Evolutionary conservation across 768 basidiomycete species (phyloP), one percentile per base, ranked within the genome.

Genomic region (Mycena amicta): DNA sequence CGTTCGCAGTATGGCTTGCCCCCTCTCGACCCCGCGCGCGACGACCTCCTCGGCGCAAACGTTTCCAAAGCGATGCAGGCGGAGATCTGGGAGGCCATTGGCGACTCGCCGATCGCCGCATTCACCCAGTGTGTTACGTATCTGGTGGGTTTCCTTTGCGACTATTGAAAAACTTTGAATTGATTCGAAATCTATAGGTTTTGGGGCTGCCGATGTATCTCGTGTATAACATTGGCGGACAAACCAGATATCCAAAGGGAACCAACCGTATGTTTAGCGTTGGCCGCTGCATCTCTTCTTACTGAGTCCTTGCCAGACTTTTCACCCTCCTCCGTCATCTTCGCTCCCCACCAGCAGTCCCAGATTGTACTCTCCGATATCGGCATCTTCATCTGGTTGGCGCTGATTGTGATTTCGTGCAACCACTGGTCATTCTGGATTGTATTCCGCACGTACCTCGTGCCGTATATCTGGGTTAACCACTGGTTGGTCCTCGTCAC

Each of bases 141-240:
- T 69, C 71, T 92, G 60, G 88, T 90, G 59, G 31, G 83, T 74
- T 4, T 27, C 43, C 29, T 18, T 27, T 28, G 41, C 33, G 15
- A 56, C 6, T 54, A 56, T 37, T 62, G 29, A 28, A 53, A 30
- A 20, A 1, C 30, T 58, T 52, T 39, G 12, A 22, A n/a, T 2
- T 41, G 16, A 13, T 16, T n/a, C n/a, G 22, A 15, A 45, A 45
- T 45, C 8, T 23, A 15, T 60, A 92, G 88, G 69, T 95, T 55
- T 80, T 75, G 55, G 96, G 96, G 46, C 96, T 92, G 90, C 92
- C 88, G 25, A 75, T 87, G 56, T 97, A 98, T 75, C 72, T 98
- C 55, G 75, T 88, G 56, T 71, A 71, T 45, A 99, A 99, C 71
- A 87, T 92, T n/a, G 90, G 90, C 56, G 93, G 96, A 33, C 96